Evolutionary conservation across 208 protist species (phyloP), one percentile per base, ranked within the genome.

Genomic region (Wallacemonas sp.): DNA sequence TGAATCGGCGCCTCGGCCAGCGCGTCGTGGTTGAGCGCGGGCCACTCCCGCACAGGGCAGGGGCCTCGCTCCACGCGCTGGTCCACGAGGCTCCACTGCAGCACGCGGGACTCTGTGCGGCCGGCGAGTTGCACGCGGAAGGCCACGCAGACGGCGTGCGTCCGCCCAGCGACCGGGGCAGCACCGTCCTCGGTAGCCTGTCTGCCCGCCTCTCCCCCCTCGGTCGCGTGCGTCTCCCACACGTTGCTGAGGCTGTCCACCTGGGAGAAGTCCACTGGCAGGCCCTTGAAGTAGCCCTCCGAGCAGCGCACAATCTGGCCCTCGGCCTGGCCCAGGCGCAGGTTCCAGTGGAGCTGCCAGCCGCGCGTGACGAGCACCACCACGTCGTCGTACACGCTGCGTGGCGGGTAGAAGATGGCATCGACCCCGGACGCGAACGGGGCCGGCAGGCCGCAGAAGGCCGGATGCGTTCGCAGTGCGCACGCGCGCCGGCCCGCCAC

Each of bases 341-440:
- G 41, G 63, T 89, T 77, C 89, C 89, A 94, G 45, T 77, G 52
- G 25, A 94, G 59, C 65, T 87, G 49, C 26, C 64, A 48, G 2
- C 77, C 79, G 1, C 70, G 70, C n/a, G 73, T 46, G 31, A 94
- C 2, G 38, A 94, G 55, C 10, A 77, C 76, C 2, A 94, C 79
- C 7, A 68, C 65, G 32, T 72, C 32, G 0, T 72, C 72, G 25
- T 72, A 54, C 3, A 41, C 20, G 1, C n/a, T 36, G 18, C 64
- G 57, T 22, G 79, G 67, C 11, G 81, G 76, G 54, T 94, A 92
- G 54, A 94, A 91, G 1, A 62, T 76, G 11, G 84, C 76, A 41
- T 92, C 75, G 64, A 90, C 77, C 14, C 89, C 89, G 3, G 48
- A 33, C 22, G 29, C 57, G 59, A 94, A 94, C 3, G 85, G 81